Conservation (phyloP, 768 basidiomycete species). For the Macrocybe gigantea region DNA sequence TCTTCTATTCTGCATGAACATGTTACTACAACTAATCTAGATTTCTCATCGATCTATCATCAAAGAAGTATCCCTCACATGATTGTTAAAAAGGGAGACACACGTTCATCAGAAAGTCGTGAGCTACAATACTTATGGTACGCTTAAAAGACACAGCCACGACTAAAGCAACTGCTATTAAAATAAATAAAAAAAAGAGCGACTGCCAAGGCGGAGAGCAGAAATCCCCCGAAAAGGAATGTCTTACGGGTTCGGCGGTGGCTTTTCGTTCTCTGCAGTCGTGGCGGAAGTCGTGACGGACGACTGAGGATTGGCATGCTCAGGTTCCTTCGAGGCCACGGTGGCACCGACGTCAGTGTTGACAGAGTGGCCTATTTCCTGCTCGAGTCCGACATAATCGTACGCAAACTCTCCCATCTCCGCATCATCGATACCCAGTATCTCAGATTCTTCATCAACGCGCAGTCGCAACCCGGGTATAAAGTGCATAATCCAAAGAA, state of each 20-base stretch:
- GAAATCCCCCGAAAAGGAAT: no score
- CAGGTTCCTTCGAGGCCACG: conserved; percentile 22
- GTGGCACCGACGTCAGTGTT: conserved; percentile 13
- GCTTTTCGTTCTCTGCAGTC: conserved; percentile 4
- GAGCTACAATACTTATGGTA: no score
- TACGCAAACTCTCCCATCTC: conserved; percentile 91
- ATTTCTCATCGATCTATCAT: no score
- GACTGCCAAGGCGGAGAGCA: no score
- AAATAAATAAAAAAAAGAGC: no score
- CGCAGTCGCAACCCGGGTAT: conserved; percentile 79
- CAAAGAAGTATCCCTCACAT: no score
- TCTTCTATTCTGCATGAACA: no score
- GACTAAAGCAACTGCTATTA: no score
- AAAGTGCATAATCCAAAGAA: conserved; percentile 85
- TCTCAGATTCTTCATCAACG: conserved; percentile 56
- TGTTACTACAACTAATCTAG: no score
- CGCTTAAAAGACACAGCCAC: no score
- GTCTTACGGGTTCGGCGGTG: background rate
- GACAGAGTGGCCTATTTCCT: conserved; percentile 37
- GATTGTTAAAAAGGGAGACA: no score
- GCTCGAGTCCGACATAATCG: conserved; percentile 78
- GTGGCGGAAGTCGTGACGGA: conserved; percentile 4
- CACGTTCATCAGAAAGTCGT: no score
- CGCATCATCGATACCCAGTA: conserved; percentile 83
- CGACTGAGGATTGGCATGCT: conserved; percentile 11